These are phyloP conservation scores for Naumovozyma baii DNA, from an alignment of 805 yeast genomes.

Conservation along the genomic window DNA sequence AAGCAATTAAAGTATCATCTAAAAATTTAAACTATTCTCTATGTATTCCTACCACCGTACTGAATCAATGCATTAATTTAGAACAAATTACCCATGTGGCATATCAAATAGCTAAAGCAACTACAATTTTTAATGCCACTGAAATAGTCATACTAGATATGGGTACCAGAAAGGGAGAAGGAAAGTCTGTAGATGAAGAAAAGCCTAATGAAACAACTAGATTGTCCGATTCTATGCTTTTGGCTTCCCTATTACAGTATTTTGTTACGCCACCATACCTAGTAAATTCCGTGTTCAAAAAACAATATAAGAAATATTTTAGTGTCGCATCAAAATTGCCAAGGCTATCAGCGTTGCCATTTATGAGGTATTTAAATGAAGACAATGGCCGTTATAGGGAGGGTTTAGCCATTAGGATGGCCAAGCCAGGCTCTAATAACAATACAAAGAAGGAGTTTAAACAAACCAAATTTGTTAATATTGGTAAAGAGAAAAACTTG, in stretches of 20 bases:
- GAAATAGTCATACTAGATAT: constrained; percentile 68
- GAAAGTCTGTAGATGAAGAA: constrained; percentile 6
- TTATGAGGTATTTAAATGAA: constrained; percentile 41
- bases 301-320: constrained; percentile 38
- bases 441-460: constrained; percentile 36
- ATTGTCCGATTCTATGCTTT: constrained; percentile 36
- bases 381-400: constrained; percentile 44
- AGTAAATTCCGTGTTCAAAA: constrained; percentile 51
- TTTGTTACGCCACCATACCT: constrained; percentile 82
- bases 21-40: constrained; percentile 38
- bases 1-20: constrained; percentile 10
- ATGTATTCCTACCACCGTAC: constrained; percentile 64
- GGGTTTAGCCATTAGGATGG: constrained; percentile 43
- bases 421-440: constrained; percentile 24
- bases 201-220: constrained; percentile 10
- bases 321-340: constrained; percentile 63
- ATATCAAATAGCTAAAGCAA: constrained; percentile 71
- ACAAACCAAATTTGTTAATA: constrained; percentile 65
- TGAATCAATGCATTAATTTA: constrained; percentile 52
- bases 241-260: constrained; percentile 65
- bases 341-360: constrained; percentile 62
- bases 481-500: constrained; percentile 54
- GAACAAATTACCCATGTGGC: constrained; percentile 66
- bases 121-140: constrained; percentile 56
- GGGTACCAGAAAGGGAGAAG: constrained; percentile 20